Conservation (phyloP, 495 filamentous ascomycete genomes). For the Penicillium simplicissimum region DNA sequence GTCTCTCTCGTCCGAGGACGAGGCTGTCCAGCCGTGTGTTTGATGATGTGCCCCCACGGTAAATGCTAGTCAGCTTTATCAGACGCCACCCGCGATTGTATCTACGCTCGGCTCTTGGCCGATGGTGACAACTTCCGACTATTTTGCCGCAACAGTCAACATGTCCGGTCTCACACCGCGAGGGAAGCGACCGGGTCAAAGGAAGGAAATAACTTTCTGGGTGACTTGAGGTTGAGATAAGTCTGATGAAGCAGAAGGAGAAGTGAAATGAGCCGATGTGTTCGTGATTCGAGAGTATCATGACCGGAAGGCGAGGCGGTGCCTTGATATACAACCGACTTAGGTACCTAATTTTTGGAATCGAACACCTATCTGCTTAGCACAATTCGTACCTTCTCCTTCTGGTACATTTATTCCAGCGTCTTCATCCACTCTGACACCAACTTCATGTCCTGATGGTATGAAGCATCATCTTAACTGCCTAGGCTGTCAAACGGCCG, state of each 20-base stretch:
- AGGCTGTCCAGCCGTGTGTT: not conserved
- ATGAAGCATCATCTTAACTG: not conserved
- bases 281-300: too few species aligned
- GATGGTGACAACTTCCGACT: not conserved
- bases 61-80: not conserved
- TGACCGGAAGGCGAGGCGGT: too few species aligned
- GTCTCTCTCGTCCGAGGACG: not conserved
- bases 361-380: too few species aligned
- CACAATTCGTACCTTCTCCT: too few species aligned
- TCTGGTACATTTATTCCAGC: too few species aligned
- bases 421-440: not conserved
- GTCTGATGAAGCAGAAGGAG: too few species aligned
- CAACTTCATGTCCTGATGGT: not conserved
- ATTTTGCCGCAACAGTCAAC: slow-evolving; percentile 1
- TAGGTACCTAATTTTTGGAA: too few species aligned
- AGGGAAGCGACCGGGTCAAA: not conserved
- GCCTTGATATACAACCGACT: too few species aligned
- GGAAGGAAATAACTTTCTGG: not conserved
- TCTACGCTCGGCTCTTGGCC: slow-evolving; percentile 14
- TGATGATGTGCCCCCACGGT: not conserved
- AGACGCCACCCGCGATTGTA: slow-evolving; percentile 10
- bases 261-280: too few species aligned
- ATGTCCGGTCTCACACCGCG: slow-evolving; percentile 6
- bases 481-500: not conserved
- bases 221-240: too few species aligned